Evolutionary conservation across 768 basidiomycete genomes (phyloP), one percentile per base, ranked within the genome.

Genomic region (Rhodotorula paludigena): DNA sequence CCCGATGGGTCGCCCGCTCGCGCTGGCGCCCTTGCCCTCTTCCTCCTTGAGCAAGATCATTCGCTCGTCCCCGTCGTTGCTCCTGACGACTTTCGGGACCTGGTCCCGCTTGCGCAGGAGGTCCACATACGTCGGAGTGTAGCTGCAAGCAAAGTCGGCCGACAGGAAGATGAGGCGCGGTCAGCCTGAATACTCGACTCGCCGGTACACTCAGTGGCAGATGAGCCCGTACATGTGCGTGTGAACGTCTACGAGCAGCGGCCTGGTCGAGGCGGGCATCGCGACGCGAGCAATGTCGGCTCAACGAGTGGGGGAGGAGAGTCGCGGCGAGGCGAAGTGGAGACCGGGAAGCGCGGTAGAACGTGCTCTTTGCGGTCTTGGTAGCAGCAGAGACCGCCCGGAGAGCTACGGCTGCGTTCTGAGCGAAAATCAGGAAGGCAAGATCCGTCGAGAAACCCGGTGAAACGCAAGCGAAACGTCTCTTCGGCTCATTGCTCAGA

Each of bases 171-270:
- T 15, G 47, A 12, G n/a, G 4, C 25, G 23, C 12, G 14, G 47
- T 25, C 25, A 15, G 47, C 21, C 9, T 23, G 41, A 5, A 18
- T 15, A 42, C 16, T n/a, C n/a, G n/a, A n/a, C n/a, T n/a, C n/a
- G n/a, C n/a, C n/a, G n/a, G n/a, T n/a, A n/a, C n/a, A n/a, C n/a
- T n/a, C n/a, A n/a, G n/a, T n/a, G n/a, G n/a, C n/a, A n/a, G n/a
- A n/a, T n/a, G n/a, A n/a, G n/a, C n/a, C n/a, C 83, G 75, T 90
- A 92, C 48, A 91, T 84, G 71, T 92, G 90, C 8, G 89, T 89
- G 81, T 92, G 90, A 39, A 92, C 81, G 79, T 92, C 90, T 52
- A 92, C 84, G 51, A 89, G 79, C 3, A 85, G 80, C 12, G 66
- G 66, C 23, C 67, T 64, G 87, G 89, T 77, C 85, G 88, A 33